Base-by-base conservation (phyloP, 1,284 basidiomycete genomes). In the Ceratobasidium sp. region DNA sequence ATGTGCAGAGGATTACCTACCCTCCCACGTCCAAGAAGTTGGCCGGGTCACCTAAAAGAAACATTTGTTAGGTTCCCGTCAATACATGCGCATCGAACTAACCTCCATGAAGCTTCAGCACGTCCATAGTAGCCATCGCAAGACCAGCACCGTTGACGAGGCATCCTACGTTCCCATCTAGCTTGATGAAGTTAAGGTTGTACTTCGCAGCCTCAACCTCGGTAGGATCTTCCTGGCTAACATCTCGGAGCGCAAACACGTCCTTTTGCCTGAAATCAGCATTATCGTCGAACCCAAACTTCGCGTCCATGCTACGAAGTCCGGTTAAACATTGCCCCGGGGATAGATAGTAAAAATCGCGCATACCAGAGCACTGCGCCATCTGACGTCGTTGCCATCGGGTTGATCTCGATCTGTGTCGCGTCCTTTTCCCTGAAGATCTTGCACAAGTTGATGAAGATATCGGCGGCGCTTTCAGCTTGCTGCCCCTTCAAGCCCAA, bases 71-170 rank as follows among this genome's bases (percentile, higher is more conserved):
- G 15, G 14, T 19, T 7, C n/a, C 1, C 8, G 27, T 15, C 67
- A 56, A 24, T 7, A 19, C 24, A n/a, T n/a, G 29, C 27, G 24
- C 36, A 17, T 17, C 24, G 27, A 15, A 53, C 64, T 6, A 7
- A 76, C 96, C 96, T 74, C 97, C 97, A 82, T 98, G 94, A 75
- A 98, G 87, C 76, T 97, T 91, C 75, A 99, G 88, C 45, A 99
- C 97, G 82, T 99, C 98, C 97, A 99, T 99, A 71, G 98, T 99
- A 36, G 98, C 98, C 98, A 99, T 99, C 71, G 98, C 98, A 76
- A 99, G 87, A 83, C 98, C 98, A 75, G 98, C 98, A 80, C 98
- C 98, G 82, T 99, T 99, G 78, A 99, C 98, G 75, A 99, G 87
- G 84, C 98, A 99, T 53, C 98, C 98, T 78, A 99, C 93, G 85